These are phyloP conservation scores for Cystobasidium slooffiae DNA, from an alignment of 1,284 basidiomycete species.

Conservation along the genomic window DNA sequence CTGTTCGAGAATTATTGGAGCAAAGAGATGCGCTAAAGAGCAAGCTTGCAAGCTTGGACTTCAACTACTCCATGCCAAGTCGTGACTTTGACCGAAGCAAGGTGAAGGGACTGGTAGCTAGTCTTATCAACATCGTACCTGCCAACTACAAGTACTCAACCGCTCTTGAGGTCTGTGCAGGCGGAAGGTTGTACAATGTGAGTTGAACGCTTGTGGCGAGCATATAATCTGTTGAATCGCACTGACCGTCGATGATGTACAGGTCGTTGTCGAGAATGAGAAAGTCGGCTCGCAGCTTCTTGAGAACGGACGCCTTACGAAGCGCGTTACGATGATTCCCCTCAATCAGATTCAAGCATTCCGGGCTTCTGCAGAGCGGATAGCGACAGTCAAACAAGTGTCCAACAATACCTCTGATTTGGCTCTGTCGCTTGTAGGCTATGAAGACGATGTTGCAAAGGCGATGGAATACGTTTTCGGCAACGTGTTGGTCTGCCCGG, in stretches of 20 bases:
- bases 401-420: conserved; percentile 81
- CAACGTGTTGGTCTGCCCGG: conserved; percentile 87
- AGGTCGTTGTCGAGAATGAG: conserved; percentile 87
- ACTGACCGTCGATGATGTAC: not conserved
- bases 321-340: conserved; percentile 91
- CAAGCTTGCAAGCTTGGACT: conserved; percentile 74
- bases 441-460: conserved; percentile 78
- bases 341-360: conserved; percentile 85
- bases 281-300: conserved; percentile 83
- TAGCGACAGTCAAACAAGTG: conserved; percentile 73
- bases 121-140: conserved; percentile 74
- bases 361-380: conserved; percentile 70
- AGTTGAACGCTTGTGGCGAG: not conserved
- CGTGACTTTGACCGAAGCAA: conserved; percentile 81
- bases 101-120: conserved; percentile 93
- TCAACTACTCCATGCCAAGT: conserved; percentile 77
- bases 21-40: conserved; percentile 73
- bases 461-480: conserved; percentile 96
- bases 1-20: conserved; percentile 58
- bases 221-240: too few species aligned
- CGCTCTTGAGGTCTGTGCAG: conserved; percentile 91
- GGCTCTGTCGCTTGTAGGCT: conserved; percentile 85
- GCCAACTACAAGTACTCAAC: conserved; percentile 78
- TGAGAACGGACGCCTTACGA: conserved; percentile 79
- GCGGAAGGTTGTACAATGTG: conserved; percentile 84